These are phyloP conservation scores for Climacium dendroides DNA, from an alignment of 225 moss, liverwort and hornwort genomes.

Conservation along the genomic window DNA sequence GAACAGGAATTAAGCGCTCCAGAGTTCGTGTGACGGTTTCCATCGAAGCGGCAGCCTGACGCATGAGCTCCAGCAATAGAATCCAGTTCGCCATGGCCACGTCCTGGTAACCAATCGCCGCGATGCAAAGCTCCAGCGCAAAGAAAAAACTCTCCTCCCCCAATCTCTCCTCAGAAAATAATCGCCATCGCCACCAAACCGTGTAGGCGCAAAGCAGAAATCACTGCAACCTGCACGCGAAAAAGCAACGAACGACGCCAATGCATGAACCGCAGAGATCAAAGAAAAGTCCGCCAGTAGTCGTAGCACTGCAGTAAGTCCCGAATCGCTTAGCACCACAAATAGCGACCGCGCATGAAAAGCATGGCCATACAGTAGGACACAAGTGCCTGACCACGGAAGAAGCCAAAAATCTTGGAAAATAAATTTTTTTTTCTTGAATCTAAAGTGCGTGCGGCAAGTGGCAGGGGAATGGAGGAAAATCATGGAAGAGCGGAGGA, in stretches of 20 bases:
- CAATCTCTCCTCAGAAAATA: background rate
- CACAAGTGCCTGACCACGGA: background rate
- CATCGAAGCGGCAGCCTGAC: conserved; percentile 37
- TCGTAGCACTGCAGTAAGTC: background rate
- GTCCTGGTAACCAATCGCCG: background rate
- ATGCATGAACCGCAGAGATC: background rate
- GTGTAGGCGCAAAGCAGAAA: background rate
- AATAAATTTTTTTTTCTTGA: background rate
- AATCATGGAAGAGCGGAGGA: background rate
- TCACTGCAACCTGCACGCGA: background rate
- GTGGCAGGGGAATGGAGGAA: background rate
- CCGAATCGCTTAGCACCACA: background rate
- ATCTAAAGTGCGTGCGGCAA: background rate
- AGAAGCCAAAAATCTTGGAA: background rate
- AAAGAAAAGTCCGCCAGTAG: background rate
- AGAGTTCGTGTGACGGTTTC: conserved; percentile 36
- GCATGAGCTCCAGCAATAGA: conserved; percentile 35
- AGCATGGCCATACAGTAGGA: background rate
- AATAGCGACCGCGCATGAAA: background rate
- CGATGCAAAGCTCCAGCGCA: background rate
- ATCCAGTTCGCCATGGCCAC: conserved; percentile 42
- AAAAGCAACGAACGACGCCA: background rate
- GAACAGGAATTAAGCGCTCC: conserved; percentile 8
- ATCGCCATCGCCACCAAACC: background rate
- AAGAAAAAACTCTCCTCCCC: background rate